Evolutionary conservation across 1,139 yeast species (phyloP).

Genomic region (Hansenula sp.): DNA sequence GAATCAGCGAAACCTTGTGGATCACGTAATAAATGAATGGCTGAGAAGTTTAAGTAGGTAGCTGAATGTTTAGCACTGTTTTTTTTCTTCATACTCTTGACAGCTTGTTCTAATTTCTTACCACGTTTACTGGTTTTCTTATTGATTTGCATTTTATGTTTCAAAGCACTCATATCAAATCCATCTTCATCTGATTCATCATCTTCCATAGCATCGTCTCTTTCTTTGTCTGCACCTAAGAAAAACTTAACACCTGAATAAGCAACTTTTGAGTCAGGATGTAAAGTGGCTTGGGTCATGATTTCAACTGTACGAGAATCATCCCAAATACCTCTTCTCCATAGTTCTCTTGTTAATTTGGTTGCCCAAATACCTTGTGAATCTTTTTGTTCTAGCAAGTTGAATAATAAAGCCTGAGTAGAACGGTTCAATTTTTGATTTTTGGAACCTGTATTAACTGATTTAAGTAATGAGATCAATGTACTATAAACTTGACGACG

Average conservation of each 20-base stretch:
- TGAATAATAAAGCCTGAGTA: conserved; percentile 88
- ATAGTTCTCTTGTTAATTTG: conserved; percentile 85
- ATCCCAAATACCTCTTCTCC: conserved; percentile 99
- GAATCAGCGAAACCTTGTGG: conserved; percentile 97
- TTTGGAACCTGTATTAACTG: conserved; percentile 78
- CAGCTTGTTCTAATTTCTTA: conserved; percentile 70
- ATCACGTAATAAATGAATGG: conserved; percentile 87
- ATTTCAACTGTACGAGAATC: conserved; percentile 93
- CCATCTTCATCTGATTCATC: conserved; percentile 72
- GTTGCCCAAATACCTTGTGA: conserved; percentile 95
- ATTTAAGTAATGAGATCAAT: conserved; percentile 69
- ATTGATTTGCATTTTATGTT: conserved; percentile 78
- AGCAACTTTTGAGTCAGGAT: conserved; percentile 83
- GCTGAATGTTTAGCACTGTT: conserved; percentile 48
- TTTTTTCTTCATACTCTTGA: conserved; percentile 64
- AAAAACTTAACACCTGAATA: conserved; percentile 88
- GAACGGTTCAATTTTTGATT: conserved; percentile 84
- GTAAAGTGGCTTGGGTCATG: conserved; percentile 93
- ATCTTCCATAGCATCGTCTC: conserved; percentile 79
- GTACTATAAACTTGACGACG: conserved; percentile 81
- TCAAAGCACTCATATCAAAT: conserved; percentile 62
- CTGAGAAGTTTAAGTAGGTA: conserved; percentile 86
- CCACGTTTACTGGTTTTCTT: conserved; percentile 79
- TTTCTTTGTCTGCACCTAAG: conserved; percentile 91
- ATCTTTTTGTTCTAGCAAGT: conserved; percentile 73